Evolutionary conservation across 2,329 filamentous ascomycete genomes (phyloP).

Genomic region (Cladobotryum protrusum): DNA sequence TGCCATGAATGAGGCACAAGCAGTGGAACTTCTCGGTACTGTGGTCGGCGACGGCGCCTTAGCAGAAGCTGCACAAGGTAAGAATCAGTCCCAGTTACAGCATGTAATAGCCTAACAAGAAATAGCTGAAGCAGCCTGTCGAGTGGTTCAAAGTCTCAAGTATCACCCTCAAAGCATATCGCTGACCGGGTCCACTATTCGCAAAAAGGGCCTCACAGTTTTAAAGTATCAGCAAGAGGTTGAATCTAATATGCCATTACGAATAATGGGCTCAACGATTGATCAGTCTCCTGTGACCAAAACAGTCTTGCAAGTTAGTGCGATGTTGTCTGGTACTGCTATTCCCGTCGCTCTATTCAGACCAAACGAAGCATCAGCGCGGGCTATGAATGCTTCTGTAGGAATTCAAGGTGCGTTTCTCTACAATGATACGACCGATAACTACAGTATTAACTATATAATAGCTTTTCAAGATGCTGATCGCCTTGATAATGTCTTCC

Average conservation of each 20-base stretch:
- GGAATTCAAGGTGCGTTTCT: slow-evolving; percentile 13
- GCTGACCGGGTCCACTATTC: slow-evolving; percentile 18
- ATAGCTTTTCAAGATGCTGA: slow-evolving; percentile 16
- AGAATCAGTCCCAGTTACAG: neutral
- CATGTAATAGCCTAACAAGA: neutral
- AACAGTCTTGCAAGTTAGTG: slow-evolving; percentile 18
- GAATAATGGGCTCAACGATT: slow-evolving; percentile 16
- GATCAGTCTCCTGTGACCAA: slow-evolving; percentile 19
- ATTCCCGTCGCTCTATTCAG: slow-evolving; percentile 19
- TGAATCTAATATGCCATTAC: slow-evolving; percentile 10
- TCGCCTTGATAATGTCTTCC: slow-evolving; percentile 18
- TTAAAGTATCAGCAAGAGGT: slow-evolving; percentile 14
- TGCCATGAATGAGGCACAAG: slow-evolving; percentile 16
- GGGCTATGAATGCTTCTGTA: slow-evolving; percentile 12
- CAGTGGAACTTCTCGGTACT: slow-evolving; percentile 14
- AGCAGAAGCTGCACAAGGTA: slow-evolving; percentile 12
- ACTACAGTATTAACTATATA: neutral
- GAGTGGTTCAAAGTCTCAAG: slow-evolving; percentile 14
- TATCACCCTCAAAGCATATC: slow-evolving; percentile 18
- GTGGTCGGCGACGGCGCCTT: slow-evolving; percentile 8
- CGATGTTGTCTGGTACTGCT: slow-evolving; percentile 19
- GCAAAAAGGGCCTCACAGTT: slow-evolving; percentile 14
- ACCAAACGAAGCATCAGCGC: slow-evolving; percentile 10
- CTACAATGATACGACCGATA: neutral
- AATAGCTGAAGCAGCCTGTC: slow-evolving; percentile 15